phyloP scores from a whole-genome alignment of 2,329 filamentous ascomycete species.

The Coleophoma cylindrospora region DNA sequence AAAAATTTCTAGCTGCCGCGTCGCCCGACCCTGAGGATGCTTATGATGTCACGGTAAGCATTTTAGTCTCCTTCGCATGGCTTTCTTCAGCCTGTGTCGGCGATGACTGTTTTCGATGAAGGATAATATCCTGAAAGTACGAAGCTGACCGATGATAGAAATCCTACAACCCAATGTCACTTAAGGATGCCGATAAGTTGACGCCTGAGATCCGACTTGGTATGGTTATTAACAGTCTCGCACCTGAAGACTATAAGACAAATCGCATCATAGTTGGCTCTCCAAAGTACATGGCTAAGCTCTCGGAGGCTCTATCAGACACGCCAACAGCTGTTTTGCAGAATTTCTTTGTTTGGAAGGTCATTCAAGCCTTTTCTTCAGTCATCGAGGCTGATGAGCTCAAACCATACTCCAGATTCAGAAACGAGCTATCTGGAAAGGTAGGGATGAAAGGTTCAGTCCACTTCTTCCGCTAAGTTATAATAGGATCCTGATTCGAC shows the following conservation, averaged over 20 bases:
- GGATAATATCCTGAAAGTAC: too few species aligned
- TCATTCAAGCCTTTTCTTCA: slow-evolving; percentile 45
- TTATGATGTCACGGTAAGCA: slow-evolving; percentile 50
- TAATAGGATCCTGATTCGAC: slow-evolving; percentile 50
- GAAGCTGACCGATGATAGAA: slow-evolving; percentile 30
- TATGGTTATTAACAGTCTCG: slow-evolving; percentile 44
- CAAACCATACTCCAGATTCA: slow-evolving; percentile 53
- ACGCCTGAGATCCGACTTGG: slow-evolving; percentile 51
- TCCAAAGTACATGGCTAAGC: slow-evolving; percentile 53
- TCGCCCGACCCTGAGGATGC: slow-evolving; percentile 53
- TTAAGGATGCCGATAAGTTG: slow-evolving; percentile 49
- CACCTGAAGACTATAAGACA: slow-evolving; percentile 42
- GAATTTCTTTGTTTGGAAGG: slow-evolving; percentile 61
- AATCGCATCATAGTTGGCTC: slow-evolving; percentile 53
- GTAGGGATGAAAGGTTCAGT: slow-evolving; percentile 16
- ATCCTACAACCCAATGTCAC: slow-evolving; percentile 59
- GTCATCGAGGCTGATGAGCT: slow-evolving; percentile 55
- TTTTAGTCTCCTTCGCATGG: background rate
- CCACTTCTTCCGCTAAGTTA: slow-evolving; percentile 6
- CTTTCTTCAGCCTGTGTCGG: background rate
- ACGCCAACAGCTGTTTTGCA: slow-evolving; percentile 51
- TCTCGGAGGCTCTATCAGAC: slow-evolving; percentile 49
- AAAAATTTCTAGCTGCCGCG: slow-evolving; percentile 54
- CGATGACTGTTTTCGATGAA: too few species aligned
- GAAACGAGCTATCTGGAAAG: slow-evolving; percentile 55